Evolutionary conservation across 2,329 filamentous ascomycete species (phyloP).

Genomic region (Pseudocercospora eumusae): DNA sequence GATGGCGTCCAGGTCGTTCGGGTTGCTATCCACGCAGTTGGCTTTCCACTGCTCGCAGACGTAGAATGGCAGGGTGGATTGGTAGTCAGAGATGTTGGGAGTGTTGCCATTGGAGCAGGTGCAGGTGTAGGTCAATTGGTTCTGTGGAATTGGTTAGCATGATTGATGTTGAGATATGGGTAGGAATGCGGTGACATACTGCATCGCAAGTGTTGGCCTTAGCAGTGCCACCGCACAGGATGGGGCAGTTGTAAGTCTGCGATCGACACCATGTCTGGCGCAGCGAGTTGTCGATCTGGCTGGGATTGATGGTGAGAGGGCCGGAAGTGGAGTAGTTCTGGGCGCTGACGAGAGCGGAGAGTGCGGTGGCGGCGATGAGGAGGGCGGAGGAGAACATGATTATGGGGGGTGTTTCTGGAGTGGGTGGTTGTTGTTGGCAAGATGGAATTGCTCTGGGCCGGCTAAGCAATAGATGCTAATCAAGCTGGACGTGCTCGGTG

Average conservation of each 20-base stretch:
- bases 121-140: conserved; percentile 59
- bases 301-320: conserved; percentile 47
- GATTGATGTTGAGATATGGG: neutral
- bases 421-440: conserved; percentile 28
- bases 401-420: conserved; percentile 17
- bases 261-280: conserved; percentile 59
- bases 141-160: conserved; percentile 18
- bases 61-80: conserved; percentile 61
- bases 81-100: conserved; percentile 59
- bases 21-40: conserved; percentile 45
- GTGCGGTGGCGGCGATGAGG: conserved; percentile 50
- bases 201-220: conserved; percentile 57
- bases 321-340: conserved; percentile 44
- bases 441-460: neutral
- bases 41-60: conserved; percentile 58
- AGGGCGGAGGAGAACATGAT: conserved; percentile 53
- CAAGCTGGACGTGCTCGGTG: conserved; percentile 1
- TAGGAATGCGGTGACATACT: conserved; percentile 44
- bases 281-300: conserved; percentile 41
- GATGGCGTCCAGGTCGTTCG: conserved; percentile 43
- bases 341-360: conserved; percentile 49
- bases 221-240: conserved; percentile 57
- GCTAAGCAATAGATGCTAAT: conserved; percentile 12
- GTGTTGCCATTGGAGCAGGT: conserved; percentile 57
- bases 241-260: conserved; percentile 61